Evolutionary conservation across 78 protist species (phyloP), one percentile per base, ranked within the genome.

Genomic region (Tieghemostelium lacteum): DNA sequence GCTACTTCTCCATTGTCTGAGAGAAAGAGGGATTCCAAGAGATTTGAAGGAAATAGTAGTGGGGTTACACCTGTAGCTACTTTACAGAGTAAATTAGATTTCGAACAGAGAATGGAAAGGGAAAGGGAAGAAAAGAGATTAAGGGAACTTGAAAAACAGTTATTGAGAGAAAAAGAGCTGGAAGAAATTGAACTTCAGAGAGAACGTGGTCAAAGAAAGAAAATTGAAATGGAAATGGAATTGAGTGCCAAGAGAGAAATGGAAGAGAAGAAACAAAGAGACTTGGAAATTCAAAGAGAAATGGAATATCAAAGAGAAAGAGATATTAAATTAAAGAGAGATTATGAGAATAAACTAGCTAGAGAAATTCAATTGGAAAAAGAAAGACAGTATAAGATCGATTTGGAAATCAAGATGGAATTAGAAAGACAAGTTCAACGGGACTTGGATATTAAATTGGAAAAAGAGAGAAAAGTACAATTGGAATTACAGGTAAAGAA

Each of bases 311-410:
- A 50, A 71, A 31, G 8, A 8, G 77, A 71, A 52, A 31, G 77
- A 4, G 83, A 73, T 5, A 52, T 37, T 37, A 57, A 58, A 39
- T 58, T 31, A 58, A 69, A 74, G 33, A 26, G 65, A 60, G 65
- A 60, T n/a, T n/a, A 26, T 7, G 65, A 60, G 65, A 60, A 28
- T n/a, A 17, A 52, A 17, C 26, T 60, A 12, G 57, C 14, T n/a
- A n/a, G n/a, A n/a, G 65, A 60, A 26, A 60, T 6, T 16, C 7
- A 72, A 34, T 29, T 36, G n/a, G 40, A 31, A 71, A 72, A 33
- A 37, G 78, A 72, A 55, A 52, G 34, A 3, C 42, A 72, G 34
- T 52, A 49, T 31, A n/a, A n/a, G 4, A 20, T 12, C 14, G 42
- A 50, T 28, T 33, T 31, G n/a, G 77, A 50, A 52, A 67, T 26